These are phyloP conservation scores for Naganishia cerealis DNA, from an alignment of 1,284 basidiomycete species.

Conservation along the genomic window DNA sequence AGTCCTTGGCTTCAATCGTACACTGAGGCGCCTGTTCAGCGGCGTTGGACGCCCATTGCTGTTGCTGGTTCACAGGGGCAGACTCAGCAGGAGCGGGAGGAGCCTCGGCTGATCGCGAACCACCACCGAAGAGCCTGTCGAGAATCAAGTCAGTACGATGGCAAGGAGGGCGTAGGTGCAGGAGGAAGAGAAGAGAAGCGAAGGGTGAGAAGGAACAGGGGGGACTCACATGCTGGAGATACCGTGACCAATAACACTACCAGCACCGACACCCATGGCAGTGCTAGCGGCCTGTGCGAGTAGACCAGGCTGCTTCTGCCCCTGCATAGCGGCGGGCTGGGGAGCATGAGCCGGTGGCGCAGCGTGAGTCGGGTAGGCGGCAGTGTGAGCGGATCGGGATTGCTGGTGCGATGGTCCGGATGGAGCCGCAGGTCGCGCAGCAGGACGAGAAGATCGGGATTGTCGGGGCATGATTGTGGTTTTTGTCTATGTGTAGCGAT, in stretches of 20 bases:
- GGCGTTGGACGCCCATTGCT: constrained; percentile 40
- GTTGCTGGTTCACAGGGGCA: constrained; percentile 50
- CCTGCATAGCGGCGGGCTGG: constrained; percentile 42
- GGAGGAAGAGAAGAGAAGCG: not conserved
- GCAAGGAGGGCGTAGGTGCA: not conserved
- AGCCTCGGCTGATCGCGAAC: constrained; percentile 41
- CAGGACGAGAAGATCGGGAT: constrained; percentile 46
- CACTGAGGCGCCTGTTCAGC: constrained; percentile 53
- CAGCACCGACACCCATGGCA: constrained; percentile 59
- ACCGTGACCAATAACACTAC: constrained; percentile 60
- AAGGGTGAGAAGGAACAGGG: not conserved
- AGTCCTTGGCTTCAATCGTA: constrained; percentile 60
- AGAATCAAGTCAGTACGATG: not conserved
- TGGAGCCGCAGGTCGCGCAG: constrained; percentile 43
- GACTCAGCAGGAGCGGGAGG: constrained; percentile 43
- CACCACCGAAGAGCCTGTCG: constrained; percentile 57
- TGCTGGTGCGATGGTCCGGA: constrained; percentile 37
- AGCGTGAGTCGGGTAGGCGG: constrained; percentile 42
- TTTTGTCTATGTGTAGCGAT: not conserved
- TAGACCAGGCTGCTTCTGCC: constrained; percentile 45
- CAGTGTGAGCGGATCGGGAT: constrained; percentile 30
- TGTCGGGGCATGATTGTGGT: constrained; percentile 33
- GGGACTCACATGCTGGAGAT: constrained; percentile 56
- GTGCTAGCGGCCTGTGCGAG: constrained; percentile 58
- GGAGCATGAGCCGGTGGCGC: constrained; percentile 39